A percentile compares a stretch with the other conserved stretches of the same genome.
These are phyloP conservation scores for Ilex aquifolium DNA, from an alignment of 257 asterid genomes.

Conservation along the genomic window DNA sequence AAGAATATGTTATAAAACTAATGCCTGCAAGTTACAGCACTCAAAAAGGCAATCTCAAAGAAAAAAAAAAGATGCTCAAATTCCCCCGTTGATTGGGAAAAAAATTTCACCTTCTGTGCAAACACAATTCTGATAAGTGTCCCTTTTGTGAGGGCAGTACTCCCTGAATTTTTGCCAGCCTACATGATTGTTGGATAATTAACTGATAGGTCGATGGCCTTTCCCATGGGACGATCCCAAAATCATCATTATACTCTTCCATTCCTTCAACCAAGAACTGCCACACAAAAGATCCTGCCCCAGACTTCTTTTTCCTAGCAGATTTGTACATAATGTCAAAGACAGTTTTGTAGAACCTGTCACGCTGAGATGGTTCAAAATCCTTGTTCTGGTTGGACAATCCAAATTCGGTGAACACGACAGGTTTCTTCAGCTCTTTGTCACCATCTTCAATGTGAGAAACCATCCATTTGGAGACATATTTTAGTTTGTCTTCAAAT, in stretches of 20 bases:
- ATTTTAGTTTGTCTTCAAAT: slow-evolving; percentile 65
- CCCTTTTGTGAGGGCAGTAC: slow-evolving; percentile 62
- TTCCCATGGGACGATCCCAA: slow-evolving; percentile 88
- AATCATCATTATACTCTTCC: slow-evolving; percentile 88
- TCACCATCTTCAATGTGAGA: slow-evolving; percentile 99
- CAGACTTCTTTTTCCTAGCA: slow-evolving; percentile 52
- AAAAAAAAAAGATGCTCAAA: neutral
- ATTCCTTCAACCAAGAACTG: slow-evolving; percentile 88
- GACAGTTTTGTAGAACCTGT: slow-evolving; percentile 56
- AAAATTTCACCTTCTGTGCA: slow-evolving; percentile 14
- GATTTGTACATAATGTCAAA: slow-evolving; percentile 76
- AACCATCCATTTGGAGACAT: slow-evolving; percentile 73
- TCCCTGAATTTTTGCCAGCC: slow-evolving; percentile 79
- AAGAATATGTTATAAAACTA: slow-evolving; percentile 9
- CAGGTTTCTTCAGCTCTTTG: slow-evolving; percentile 75
- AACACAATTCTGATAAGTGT: slow-evolving; percentile 60
- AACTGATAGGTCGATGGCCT: slow-evolving; percentile 56
- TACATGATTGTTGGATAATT: slow-evolving; percentile 78
- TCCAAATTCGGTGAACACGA: slow-evolving; percentile 89
- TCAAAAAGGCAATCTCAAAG: neutral
- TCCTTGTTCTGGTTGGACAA: slow-evolving; percentile 65
- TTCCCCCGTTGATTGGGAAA: neutral
- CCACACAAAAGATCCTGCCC: slow-evolving; percentile 90
- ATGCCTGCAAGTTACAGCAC: neutral
- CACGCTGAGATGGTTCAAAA: slow-evolving; percentile 64